phyloP scores from a whole-genome alignment of 495 filamentous ascomycete species.

The Chaetomium fimeti region DNA sequence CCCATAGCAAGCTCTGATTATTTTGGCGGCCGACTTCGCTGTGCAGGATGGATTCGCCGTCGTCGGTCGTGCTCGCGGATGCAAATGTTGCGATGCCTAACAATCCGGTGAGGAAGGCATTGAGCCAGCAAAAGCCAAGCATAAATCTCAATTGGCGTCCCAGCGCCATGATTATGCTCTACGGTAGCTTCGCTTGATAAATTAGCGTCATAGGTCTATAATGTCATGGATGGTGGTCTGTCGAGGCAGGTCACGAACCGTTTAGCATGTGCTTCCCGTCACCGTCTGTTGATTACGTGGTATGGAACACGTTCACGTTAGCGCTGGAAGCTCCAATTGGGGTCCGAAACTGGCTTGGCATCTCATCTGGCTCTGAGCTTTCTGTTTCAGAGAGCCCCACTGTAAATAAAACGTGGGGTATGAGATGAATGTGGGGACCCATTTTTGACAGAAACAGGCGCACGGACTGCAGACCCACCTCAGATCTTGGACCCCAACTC shows the following conservation, averaged over 20 bases:
- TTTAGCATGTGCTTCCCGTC: neutral
- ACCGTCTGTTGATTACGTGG: neutral
- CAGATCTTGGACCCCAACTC: neutral
- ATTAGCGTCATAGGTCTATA: neutral
- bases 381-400: neutral
- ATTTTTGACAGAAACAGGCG: neutral
- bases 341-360: constrained; percentile 8
- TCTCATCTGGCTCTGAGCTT: neutral
- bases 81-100: constrained; percentile 7
- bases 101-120: constrained; percentile 16
- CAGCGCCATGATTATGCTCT: constrained; percentile 25
- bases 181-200: neutral
- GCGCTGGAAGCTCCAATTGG: constrained; percentile 2
- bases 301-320: constrained; percentile 19
- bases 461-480: neutral
- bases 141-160: constrained; percentile 28
- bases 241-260: neutral
- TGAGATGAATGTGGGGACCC: neutral
- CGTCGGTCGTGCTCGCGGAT: constrained; percentile 23
- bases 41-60: constrained; percentile 46
- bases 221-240: constrained; percentile 7
- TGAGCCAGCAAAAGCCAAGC: constrained; percentile 20
- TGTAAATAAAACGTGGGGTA: neutral
- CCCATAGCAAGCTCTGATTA: constrained; percentile 91
- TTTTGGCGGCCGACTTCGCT: constrained; percentile 58